These are phyloP conservation scores for Nephromyces sp. DNA, from an alignment of 169 alveolate species.

Conservation along the genomic window DNA sequence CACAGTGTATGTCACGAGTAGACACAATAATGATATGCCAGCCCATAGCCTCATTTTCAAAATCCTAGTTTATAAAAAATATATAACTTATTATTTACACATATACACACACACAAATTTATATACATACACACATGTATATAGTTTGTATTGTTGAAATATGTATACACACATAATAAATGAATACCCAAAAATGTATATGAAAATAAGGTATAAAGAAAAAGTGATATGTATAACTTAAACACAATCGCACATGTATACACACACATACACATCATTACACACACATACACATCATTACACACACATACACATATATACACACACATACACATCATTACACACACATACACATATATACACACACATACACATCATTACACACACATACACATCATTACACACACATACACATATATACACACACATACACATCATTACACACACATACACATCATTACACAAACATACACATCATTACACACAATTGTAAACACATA, in stretches of 20 bases:
- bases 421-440: background rate
- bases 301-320: background rate
- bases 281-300: no score
- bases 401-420: background rate
- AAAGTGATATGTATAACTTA: no score
- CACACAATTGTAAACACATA: background rate
- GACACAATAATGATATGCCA: conserved; percentile 22
- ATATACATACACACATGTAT: background rate
- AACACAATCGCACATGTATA: background rate
- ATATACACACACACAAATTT: background rate
- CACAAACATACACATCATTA: background rate
- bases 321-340: no score
- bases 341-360: background rate
- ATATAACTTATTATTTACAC: background rate
- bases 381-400: no score
- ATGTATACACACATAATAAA: background rate
- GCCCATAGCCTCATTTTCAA: conserved; percentile 23
- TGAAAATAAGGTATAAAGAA: background rate
- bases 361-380: background rate
- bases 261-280: no score
- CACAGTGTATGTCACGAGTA: conserved; percentile 21
- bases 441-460: background rate
- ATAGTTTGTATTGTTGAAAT: background rate
- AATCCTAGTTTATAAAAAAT: conserved; percentile 15
- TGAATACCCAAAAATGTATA: background rate